These are phyloP conservation scores for Talaromyces rugulosus DNA, from an alignment of 2,329 filamentous ascomycete species.

Conservation along the genomic window DNA sequence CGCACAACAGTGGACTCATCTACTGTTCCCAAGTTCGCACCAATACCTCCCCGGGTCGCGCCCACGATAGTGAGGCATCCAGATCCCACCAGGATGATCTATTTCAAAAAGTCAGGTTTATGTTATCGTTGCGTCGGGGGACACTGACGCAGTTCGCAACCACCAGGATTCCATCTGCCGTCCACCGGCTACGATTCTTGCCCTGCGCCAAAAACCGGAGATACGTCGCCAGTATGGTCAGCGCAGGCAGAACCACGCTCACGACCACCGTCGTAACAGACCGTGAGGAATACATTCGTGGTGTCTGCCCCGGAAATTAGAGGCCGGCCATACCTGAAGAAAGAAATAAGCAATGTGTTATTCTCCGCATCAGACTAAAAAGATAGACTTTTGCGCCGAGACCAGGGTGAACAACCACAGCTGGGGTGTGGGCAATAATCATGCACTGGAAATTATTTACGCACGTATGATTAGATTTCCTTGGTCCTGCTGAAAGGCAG, in stretches of 20 bases:
- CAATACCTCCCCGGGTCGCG: conserved; percentile 4
- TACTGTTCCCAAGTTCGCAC: conserved; percentile 1
- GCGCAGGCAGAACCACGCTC: conserved; percentile 2
- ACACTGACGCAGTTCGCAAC: conserved; percentile 7
- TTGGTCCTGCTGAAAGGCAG: not conserved
- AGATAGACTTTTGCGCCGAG: not conserved
- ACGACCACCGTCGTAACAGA: not conserved
- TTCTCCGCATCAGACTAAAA: not conserved
- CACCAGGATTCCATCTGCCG: conserved; percentile 2
- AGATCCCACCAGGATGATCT: conserved; percentile 1
- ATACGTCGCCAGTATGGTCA: not conserved
- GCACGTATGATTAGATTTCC: not conserved
- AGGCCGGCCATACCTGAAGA: not conserved
- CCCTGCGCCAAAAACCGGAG: conserved; percentile 5
- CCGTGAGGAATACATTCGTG: conserved; percentile 3
- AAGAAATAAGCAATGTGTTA: not conserved
- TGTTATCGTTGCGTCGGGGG: not conserved
- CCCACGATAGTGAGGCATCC: conserved; percentile 7
- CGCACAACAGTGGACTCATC: not conserved
- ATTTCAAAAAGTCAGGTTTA: not conserved
- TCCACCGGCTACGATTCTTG: not conserved
- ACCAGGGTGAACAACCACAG: not conserved
- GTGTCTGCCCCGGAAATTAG: not conserved
- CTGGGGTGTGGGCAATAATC: not conserved
- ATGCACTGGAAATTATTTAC: not conserved